Conservation (phyloP, 495 filamentous ascomycete genomes). For the Lasiosphaeria ovina region DNA sequence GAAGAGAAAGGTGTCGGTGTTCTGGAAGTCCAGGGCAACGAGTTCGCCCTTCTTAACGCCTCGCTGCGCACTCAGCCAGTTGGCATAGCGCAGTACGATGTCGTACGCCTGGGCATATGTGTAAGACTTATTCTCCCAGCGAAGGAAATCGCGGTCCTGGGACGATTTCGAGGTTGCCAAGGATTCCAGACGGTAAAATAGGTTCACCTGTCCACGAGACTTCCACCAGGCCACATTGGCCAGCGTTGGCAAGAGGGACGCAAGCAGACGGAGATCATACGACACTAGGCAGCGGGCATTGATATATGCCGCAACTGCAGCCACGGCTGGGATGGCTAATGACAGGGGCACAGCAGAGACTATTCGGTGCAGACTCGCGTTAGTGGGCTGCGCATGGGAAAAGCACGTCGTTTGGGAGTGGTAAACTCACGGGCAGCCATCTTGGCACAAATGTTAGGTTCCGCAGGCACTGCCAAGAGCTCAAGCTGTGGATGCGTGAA, state of each 20-base stretch:
- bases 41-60: constrained; percentile 73
- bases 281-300: constrained; percentile 69
- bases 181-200: constrained; percentile 78
- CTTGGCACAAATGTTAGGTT: neutral
- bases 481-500: no score
- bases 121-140: constrained; percentile 73
- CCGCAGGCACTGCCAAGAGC: neutral
- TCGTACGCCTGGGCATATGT: constrained; percentile 82
- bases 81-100: constrained; percentile 70
- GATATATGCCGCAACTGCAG: constrained; percentile 72
- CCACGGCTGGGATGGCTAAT: constrained; percentile 62
- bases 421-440: constrained; percentile 16
- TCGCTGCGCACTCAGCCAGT: constrained; percentile 73
- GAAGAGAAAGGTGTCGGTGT: constrained; percentile 79
- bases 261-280: constrained; percentile 63
- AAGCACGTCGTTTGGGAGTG: neutral
- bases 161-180: constrained; percentile 58
- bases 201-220: constrained; percentile 60
- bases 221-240: constrained; percentile 44
- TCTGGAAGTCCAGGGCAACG: constrained; percentile 86
- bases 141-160: constrained; percentile 60
- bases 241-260: constrained; percentile 42
- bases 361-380: constrained; percentile 5
- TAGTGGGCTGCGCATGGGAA: constrained; percentile 1
- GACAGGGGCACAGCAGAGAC: constrained; percentile 37